Evolutionary conservation across 192 early-diverging fungal genomes (phyloP).

Genomic region (Martensiomyces pterosporus): DNA sequence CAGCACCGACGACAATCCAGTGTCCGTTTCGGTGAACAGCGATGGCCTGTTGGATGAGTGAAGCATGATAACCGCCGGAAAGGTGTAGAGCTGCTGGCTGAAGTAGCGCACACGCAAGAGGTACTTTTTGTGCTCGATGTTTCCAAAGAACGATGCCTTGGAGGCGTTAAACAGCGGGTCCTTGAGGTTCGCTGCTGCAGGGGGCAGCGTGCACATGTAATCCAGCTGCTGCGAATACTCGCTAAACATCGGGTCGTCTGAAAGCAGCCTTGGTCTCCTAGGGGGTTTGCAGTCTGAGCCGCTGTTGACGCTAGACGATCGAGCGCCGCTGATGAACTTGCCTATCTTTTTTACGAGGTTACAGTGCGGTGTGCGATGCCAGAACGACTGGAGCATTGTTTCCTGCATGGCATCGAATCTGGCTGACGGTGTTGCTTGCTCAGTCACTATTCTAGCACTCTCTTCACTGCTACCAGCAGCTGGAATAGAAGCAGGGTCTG

Average conservation of each 20-base stretch:
- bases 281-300: not conserved
- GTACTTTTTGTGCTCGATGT: slow-evolving; percentile 11
- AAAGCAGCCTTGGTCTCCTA: not conserved
- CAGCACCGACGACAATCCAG: not conserved
- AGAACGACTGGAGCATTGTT: not conserved
- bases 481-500: not conserved
- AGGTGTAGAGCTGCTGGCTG: slow-evolving; percentile 19
- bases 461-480: not conserved
- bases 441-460: no score
- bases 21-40: slow-evolving; percentile 16
- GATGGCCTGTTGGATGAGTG: slow-evolving; percentile 37
- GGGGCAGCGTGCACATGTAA: not conserved
- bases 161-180: slow-evolving; percentile 2
- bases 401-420: not conserved
- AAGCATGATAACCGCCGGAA: slow-evolving; percentile 13
- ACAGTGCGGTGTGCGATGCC: not conserved
- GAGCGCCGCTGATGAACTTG: not conserved
- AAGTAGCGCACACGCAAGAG: slow-evolving; percentile 31
- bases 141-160: slow-evolving; percentile 21
- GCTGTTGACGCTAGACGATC: not conserved
- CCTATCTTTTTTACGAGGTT: no score
- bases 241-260: slow-evolving; percentile 11
- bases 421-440: no score
- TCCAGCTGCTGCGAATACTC: slow-evolving; percentile 8
- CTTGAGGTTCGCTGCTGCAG: slow-evolving; percentile 10